Evolutionary conservation across 176 grass and related monocot genomes (phyloP), one percentile per base, ranked within the genome.

Genomic region (Aechmea fasciata): DNA sequence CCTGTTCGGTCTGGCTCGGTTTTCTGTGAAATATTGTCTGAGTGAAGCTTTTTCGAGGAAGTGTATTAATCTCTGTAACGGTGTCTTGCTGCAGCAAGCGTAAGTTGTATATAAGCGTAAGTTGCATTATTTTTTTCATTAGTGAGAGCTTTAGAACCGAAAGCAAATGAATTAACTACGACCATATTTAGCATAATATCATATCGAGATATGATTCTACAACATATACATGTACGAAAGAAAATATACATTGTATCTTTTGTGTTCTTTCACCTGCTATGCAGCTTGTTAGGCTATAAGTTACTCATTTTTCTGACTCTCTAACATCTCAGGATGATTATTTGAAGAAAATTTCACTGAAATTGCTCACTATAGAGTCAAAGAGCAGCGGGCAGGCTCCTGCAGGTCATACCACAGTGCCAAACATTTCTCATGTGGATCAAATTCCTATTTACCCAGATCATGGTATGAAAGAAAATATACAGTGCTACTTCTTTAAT

Each of bases 311-410:
- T 3, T 53, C 68, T 85, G 23, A 75, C 49, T 65, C 2, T 84
- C 75, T 78, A 41, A 50, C 80, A 20, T 69, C 23, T 48, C 80
- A 91, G 92, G 61, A 75, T 84, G 92, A 91, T 91, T 96, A 96
- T 88, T 66, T 91, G 69, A 84, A 83, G 68, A 89, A 67, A 80
- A 89, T 91, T 84, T 96, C 92, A 86, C 47, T 89, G 26, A 89
- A 91, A 82, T 84, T 91, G 83, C 80, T 91, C 22, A 91, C 85
- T 11, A 82, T 91, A 85, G 74, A 68, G 47, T 20, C 49, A 47
- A 77, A 77, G 6, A 11, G 64, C 19, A 11, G 64, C 19, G 9
- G 48, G 57, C 13, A 23, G 8, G 49, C 47, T 67, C 10, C 47
- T 15, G 48, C 48, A 26, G 18, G 65, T 47, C 10, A 14, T 14